Base-by-base conservation (phyloP, 139 green algal species). In the Tetradesmus obliquus region DNA sequence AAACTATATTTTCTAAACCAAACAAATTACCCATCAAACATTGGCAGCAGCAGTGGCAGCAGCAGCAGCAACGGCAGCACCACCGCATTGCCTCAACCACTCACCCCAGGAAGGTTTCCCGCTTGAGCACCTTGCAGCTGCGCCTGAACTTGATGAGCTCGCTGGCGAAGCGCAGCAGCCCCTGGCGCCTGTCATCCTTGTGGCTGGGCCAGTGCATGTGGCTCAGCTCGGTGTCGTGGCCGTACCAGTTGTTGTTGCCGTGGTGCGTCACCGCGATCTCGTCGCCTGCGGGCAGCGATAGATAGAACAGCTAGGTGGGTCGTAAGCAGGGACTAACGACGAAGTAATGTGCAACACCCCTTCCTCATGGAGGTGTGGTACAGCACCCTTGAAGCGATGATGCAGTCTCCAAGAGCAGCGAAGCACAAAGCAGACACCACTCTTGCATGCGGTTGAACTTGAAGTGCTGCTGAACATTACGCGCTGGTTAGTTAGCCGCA, bases 221-320 rank as follows among this genome's bases (percentile, higher is more conserved):
- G 7, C 96, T 96, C 93, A 98, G 95, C 8, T 92, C n/a, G 13
- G 90, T 97, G 95, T 99, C 98, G 88, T 99, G 98, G 12, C 98
- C 98, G 91, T 99, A 99, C 95, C 96, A 99, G 97, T 99, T 99
- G 96, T 99, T 99, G 96, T 99, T 99, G 86, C 98, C 98, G 22
- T 94, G 22, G 20, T 97, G 95, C 3, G 95, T 98, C 57, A 97
- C 93, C 15, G 84, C 94, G 71, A 98, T 96, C 95, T 99, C 98
- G 92, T 99, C 98, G 79, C 96, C 96, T 97, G 95, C 15, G n/a
- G 54, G 20, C 3, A 58, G 54, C 3, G 81, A 55, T 51, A 54
- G 51, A 24, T 13, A 10, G 24, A 55, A 22, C 15, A 19, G 69
- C 15, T 79, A 20, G 81, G 81, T 55, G 20, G 76, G 76, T 84